These are phyloP conservation scores for Aspergillus saccharolyticus DNA, from an alignment of 495 filamentous ascomycete species.

Conservation along the genomic window DNA sequence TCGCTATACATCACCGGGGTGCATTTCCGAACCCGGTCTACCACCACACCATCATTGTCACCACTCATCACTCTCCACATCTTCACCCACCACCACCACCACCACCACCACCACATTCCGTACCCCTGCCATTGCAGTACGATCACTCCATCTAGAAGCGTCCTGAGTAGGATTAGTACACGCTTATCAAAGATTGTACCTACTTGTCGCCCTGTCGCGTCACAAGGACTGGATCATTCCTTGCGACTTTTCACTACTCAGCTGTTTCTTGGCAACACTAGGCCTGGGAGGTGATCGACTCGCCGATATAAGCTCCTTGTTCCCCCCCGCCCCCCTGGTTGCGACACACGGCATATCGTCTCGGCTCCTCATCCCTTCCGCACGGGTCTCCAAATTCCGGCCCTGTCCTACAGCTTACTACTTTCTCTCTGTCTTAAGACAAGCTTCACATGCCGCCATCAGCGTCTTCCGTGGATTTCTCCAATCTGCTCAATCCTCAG, in stretches of 20 bases:
- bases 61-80: no score
- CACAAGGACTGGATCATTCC: slow-evolving; percentile 10
- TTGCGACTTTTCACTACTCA: slow-evolving; percentile 10
- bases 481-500: slow-evolving; percentile 70
- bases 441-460: slow-evolving; percentile 67
- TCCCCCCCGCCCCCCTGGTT: slow-evolving; percentile 19
- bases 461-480: slow-evolving; percentile 69
- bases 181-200: not conserved
- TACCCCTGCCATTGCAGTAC: slow-evolving; percentile 12
- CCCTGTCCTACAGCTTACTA: slow-evolving; percentile 20
- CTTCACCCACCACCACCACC: slow-evolving; percentile 3
- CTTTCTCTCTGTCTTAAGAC: slow-evolving; percentile 13
- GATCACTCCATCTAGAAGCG: not conserved
- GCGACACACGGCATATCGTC: slow-evolving; percentile 20
- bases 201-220: not conserved
- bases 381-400: slow-evolving; percentile 17
- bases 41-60: not conserved
- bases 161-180: not conserved
- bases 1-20: slow-evolving; percentile 5
- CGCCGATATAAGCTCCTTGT: slow-evolving; percentile 18
- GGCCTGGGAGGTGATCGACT: slow-evolving; percentile 28
- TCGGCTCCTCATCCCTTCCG: slow-evolving; percentile 20
- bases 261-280: slow-evolving; percentile 10
- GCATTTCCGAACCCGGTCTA: slow-evolving; percentile 10
- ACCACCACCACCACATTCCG: slow-evolving; percentile 5